Conservation (phyloP, 345 rosid genomes). For the Eucalyptus coolabah region DNA sequence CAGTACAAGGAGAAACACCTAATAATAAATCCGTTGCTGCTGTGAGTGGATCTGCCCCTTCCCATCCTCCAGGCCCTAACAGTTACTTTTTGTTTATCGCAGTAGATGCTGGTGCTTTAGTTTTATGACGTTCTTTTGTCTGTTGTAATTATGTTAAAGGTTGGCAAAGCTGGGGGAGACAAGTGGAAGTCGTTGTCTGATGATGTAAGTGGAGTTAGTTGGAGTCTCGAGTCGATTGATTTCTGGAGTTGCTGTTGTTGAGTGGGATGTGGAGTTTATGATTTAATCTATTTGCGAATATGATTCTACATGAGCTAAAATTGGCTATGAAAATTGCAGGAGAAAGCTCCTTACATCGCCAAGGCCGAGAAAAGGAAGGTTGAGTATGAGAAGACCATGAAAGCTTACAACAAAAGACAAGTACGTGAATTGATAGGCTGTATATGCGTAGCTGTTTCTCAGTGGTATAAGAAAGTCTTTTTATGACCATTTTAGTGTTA, state of each 20-base stretch:
- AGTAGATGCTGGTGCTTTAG: not conserved
- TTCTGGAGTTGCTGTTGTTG: not conserved
- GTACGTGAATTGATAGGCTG: constrained; percentile 1
- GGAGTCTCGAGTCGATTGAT: not conserved
- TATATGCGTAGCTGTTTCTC: not conserved
- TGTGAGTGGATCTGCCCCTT: constrained; percentile 29
- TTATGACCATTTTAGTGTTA: not conserved
- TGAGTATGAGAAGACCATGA: constrained; percentile 90
- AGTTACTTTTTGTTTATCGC: not conserved
- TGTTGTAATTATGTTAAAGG: constrained; percentile 21
- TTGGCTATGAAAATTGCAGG: constrained; percentile 20
- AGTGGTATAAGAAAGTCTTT: not conserved
- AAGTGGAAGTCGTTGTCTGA: constrained; percentile 90
- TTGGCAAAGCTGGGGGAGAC: constrained; percentile 93
- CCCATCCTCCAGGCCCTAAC: not conserved
- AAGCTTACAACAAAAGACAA: constrained; percentile 77
- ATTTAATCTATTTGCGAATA: not conserved
- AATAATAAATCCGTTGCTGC: constrained; percentile 91
- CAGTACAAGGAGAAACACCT: constrained; percentile 76
- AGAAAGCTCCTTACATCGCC: constrained; percentile 62
- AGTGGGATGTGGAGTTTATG: not conserved
- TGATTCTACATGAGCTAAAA: not conserved
- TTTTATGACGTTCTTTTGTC: not conserved
- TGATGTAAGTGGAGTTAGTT: constrained; percentile 19
- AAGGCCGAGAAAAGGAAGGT: constrained; percentile 84